Percentiles rank a stretch among this genome's conserved stretches.
phyloP scores from a whole-genome alignment of 768 basidiomycete genomes.

The Chalciporus pseudorubinellus region DNA sequence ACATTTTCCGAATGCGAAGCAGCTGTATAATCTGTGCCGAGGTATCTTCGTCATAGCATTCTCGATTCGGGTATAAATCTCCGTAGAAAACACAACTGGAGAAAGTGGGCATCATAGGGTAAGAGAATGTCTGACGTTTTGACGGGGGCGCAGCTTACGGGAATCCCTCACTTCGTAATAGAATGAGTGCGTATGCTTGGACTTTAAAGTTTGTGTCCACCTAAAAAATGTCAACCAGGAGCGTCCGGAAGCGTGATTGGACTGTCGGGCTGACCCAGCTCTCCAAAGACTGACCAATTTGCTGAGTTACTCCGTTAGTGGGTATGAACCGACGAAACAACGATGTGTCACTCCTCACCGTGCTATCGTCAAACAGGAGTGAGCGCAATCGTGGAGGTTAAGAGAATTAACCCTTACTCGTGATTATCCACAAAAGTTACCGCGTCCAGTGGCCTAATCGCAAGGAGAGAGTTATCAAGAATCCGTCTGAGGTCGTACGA shows the following conservation, averaged over 20 bases:
- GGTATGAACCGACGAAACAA: background rate
- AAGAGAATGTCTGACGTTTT: background rate
- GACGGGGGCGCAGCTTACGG: conserved; percentile 51
- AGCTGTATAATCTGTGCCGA: conserved; percentile 52
- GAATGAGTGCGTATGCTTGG: conserved; percentile 79
- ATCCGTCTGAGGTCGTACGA: conserved; percentile 77
- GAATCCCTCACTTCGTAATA: conserved; percentile 66
- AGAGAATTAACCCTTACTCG: conserved; percentile 51
- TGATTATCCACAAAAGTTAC: conserved; percentile 92
- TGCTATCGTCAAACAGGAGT: conserved; percentile 39
- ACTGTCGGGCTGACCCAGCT: conserved; percentile 65
- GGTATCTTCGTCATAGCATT: conserved; percentile 57
- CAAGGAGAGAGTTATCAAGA: conserved; percentile 65
- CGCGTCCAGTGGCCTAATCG: conserved; percentile 70
- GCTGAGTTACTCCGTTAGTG: conserved; percentile 31
- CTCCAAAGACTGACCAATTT: conserved; percentile 73
- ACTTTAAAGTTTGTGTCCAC: conserved; percentile 70
- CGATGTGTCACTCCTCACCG: conserved; percentile 47
- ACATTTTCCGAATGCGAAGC: conserved; percentile 59
- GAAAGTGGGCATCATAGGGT: background rate
- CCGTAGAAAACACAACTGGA: conserved; percentile 85
- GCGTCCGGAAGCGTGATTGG: background rate
- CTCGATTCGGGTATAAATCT: conserved; percentile 70
- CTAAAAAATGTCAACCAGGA: conserved; percentile 34
- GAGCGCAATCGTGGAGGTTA: background rate